Conservation (phyloP, 805 yeast species). For the Yamadazyma insecticola region DNA sequence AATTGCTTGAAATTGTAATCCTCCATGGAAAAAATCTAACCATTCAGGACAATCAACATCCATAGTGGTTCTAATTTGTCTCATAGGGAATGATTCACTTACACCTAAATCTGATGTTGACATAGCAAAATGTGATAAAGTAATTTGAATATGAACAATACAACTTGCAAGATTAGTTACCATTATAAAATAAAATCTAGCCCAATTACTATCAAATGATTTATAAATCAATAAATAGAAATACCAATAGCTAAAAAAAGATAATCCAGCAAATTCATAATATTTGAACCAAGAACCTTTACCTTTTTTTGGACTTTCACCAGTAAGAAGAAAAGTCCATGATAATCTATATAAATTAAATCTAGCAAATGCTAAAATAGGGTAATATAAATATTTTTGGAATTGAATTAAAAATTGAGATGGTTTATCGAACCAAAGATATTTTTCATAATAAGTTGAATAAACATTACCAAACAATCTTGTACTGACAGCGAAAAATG, state of each 20-base stretch:
- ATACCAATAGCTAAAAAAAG: constrained; percentile 76
- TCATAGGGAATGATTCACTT: constrained; percentile 70
- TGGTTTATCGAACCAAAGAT: constrained; percentile 60
- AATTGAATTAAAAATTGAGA: constrained; percentile 57
- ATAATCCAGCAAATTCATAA: constrained; percentile 66
- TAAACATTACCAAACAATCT: constrained; percentile 63
- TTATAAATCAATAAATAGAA: constrained; percentile 58
- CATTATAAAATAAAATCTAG: constrained; percentile 56
- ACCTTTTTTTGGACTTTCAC: constrained; percentile 76
- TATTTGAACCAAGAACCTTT: constrained; percentile 85
- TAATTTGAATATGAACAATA: constrained; percentile 93
- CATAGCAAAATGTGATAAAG: constrained; percentile 89
- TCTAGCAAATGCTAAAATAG: constrained; percentile 76
- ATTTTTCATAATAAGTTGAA: constrained; percentile 74
- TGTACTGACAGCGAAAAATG: constrained; percentile 83
- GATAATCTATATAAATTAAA: constrained; percentile 80
- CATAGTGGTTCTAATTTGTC: constrained; percentile 89
- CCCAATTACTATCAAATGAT: constrained; percentile 47
- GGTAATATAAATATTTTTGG: constrained; percentile 72
- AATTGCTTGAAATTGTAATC: constrained; percentile 85
- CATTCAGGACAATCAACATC: constrained; percentile 92
- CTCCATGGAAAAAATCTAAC: constrained; percentile 90
- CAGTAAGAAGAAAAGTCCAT: constrained; percentile 71
- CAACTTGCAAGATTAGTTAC: constrained; percentile 77
- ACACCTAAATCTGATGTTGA: constrained; percentile 83